Evolutionary conservation across 495 filamentous ascomycete genomes (phyloP).

Genomic region (Darksidea phi): DNA sequence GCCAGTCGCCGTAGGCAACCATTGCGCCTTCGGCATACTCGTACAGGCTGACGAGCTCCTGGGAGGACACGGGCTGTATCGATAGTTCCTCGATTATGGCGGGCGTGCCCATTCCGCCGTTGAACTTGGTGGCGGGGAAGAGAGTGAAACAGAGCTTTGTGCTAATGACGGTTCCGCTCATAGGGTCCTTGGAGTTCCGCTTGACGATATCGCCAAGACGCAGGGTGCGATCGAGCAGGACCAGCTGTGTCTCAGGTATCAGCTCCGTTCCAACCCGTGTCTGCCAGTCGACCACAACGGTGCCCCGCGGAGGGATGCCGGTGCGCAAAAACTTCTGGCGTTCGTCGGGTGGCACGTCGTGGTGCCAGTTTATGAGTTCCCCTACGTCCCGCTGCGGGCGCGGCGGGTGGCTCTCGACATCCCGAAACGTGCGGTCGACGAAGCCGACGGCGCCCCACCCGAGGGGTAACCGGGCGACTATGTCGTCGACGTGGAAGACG

Average conservation of each 20-base stretch:
- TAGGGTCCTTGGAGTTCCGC: conserved; percentile 37
- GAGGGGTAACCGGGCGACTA: conserved; percentile 33
- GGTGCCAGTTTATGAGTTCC: conserved; percentile 30
- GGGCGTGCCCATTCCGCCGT: conserved; percentile 4
- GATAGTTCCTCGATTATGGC: conserved; percentile 12
- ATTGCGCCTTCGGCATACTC: conserved; percentile 39
- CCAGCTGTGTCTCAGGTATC: conserved; percentile 36
- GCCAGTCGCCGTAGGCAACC: conserved; percentile 44
- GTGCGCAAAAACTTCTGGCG: conserved; percentile 40
- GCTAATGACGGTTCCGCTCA: conserved; percentile 47
- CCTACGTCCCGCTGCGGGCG: conserved; percentile 36
- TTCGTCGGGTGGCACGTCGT: conserved; percentile 14
- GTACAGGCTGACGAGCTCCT: conserved; percentile 37
- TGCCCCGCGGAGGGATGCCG: conserved; percentile 42
- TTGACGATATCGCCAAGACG: conserved; percentile 47
- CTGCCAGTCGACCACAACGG: conserved; percentile 43
- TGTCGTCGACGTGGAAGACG: conserved; percentile 40
- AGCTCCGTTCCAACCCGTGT: conserved; percentile 31
- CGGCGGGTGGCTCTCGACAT: conserved; percentile 43
- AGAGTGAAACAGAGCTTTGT: conserved; percentile 36
- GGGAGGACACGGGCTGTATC: conserved; percentile 32
- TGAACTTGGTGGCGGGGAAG: conserved; percentile 13
- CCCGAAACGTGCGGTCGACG: conserved; percentile 40
- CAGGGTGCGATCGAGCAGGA: conserved; percentile 42
- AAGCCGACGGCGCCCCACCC: conserved; percentile 37